Base-by-base conservation (phyloP, 2,329 filamentous ascomycete species). In the Lasiodiplodia theobromae region DNA sequence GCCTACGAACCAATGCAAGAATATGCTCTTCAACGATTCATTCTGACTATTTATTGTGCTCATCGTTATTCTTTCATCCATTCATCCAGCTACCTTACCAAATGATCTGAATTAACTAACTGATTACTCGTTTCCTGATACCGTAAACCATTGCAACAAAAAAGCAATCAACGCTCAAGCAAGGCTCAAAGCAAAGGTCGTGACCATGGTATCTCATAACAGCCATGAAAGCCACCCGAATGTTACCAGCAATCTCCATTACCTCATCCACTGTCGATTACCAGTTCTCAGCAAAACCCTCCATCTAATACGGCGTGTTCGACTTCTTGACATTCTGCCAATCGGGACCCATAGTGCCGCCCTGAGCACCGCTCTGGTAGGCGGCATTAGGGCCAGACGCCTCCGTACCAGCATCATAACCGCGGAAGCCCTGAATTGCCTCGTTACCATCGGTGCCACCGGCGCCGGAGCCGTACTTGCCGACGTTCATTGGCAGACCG, bases 401-500 rank as follows among this genome's bases (percentile, higher is more conserved):
- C 2, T 49, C 37, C 37, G 37, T 7, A 3, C 37, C 63, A 31
- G 63, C 16, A 54, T 23, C 57, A 16, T 60, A 57, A 58, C 54
- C 25, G 25, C 77, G 75, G 38, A 72, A 72, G 21, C 77, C 77
- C 5, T 68, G 65, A 11, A 80, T 73, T 38, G 74, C 70, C 2
- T 67, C 53, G 16, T 76, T 77, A 0, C 73, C 79, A 71, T 82
- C 80, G 0, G 76, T 80, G 2, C 80, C 80, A 18, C 78, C 79
- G 11, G 71, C 67, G 2, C 78, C 79, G 4, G 37, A 23, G 16
- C 80, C 80, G 57, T 79, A 81, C 68, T 77, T 77, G 56, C 73
- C 78, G 0, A 77, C 74, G 62, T 82, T 79, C 78, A 80, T 80
- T 7, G 79, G 79, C 1, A 82, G 71, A 2, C 80, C 80, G 2